Evolutionary conservation across 768 basidiomycete genomes (phyloP), one percentile per base, ranked within the genome.

Genomic region (Boletus huronensis): DNA sequence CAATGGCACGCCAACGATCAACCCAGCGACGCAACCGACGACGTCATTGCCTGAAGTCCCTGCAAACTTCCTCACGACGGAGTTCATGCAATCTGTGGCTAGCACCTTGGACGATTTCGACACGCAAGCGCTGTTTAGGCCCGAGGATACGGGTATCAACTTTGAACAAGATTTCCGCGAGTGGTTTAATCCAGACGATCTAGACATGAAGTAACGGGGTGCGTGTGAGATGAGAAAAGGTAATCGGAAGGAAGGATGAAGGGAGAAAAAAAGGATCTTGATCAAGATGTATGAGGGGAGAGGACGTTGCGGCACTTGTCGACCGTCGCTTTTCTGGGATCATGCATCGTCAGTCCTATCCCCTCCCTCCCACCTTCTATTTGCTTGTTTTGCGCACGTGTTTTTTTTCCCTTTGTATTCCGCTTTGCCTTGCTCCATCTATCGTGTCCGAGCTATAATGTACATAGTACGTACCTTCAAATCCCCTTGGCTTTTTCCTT

Each of bases 101-200:
- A 69, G 53, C 44, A 65, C 72, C 25, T 54, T 81, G 64, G 79
- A 79, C 25, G 69, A 72, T 40, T 72, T 75, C 42, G 74, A 72
- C 29, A 23, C 64, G 6, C 62, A 63, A 28, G 57, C 64, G 14
- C 52, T 82, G 39, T 81, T 82, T 63, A 66, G 74, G 43, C 59
- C 69, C n/a, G 75, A 78, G 47, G 76, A 75, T 2, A 74, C 80
- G 54, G 56, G 56, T 0, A 70, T 87, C 64, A 82, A 85, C 63
- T 87, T 87, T 59, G 87, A 87, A 68, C 75, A 84, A 63, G 87
- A 87, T 62, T 88, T 88, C 69, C 82, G 84, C 52, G 83, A 86
- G 62, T 88, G 86, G 86, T 87, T 89, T 60, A 84, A 83, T 64
- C 79, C 78, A 6, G 80, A 84, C 28, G 69, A 71, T 58, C 41